A percentile compares a stretch with the other conserved stretches of the same genome.
Evolutionary conservation across 768 basidiomycete genomes (phyloP).

Genomic region (Paxillus ammoniavirescens): DNA sequence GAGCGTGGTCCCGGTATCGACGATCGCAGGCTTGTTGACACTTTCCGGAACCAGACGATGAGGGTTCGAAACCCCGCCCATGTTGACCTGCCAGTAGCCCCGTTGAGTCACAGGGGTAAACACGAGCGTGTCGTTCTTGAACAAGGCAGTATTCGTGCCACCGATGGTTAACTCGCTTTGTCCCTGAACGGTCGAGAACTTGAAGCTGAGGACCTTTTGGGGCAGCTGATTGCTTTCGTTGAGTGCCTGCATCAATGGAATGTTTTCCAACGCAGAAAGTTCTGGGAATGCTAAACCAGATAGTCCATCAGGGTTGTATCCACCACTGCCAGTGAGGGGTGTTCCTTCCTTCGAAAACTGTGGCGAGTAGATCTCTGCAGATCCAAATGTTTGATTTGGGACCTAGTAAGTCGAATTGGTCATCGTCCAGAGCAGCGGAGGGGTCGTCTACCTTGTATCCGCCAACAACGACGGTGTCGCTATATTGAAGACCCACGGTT

Average conservation of each 20-base stretch:
- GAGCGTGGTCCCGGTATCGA: slow-evolving; percentile 25
- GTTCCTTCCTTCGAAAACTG: slow-evolving; percentile 20
- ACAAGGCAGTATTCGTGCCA: slow-evolving; percentile 44
- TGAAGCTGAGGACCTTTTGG: slow-evolving; percentile 41
- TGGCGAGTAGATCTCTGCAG: slow-evolving; percentile 30
- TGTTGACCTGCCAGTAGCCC: slow-evolving; percentile 37
- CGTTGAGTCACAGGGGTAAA: slow-evolving; percentile 24
- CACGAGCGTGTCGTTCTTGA: slow-evolving; percentile 45
- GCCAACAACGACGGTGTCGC: slow-evolving; percentile 37
- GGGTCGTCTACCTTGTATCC: slow-evolving; percentile 26
- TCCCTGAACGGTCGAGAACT: slow-evolving; percentile 32
- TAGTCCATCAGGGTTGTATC: slow-evolving; percentile 35
- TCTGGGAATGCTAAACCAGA: slow-evolving; percentile 39
- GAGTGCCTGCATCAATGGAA: slow-evolving; percentile 42
- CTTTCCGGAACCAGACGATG: slow-evolving; percentile 1
- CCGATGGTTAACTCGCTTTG: slow-evolving; percentile 19
- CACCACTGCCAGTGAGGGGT: neutral
- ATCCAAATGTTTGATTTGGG: slow-evolving; percentile 36
- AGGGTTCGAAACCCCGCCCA: slow-evolving; percentile 17
- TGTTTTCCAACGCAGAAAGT: slow-evolving; percentile 31
- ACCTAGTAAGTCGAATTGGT: slow-evolving; percentile 19
- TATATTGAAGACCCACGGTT: slow-evolving; percentile 29
- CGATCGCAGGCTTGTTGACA: no score
- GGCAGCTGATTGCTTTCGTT: slow-evolving; percentile 26
- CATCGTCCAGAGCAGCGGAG: neutral